Percentiles rank a stretch among this genome's conserved stretches.
These are phyloP conservation scores for Cercospora sp. DNA, from an alignment of 2,329 filamentous ascomycete species.

Conservation along the genomic window DNA sequence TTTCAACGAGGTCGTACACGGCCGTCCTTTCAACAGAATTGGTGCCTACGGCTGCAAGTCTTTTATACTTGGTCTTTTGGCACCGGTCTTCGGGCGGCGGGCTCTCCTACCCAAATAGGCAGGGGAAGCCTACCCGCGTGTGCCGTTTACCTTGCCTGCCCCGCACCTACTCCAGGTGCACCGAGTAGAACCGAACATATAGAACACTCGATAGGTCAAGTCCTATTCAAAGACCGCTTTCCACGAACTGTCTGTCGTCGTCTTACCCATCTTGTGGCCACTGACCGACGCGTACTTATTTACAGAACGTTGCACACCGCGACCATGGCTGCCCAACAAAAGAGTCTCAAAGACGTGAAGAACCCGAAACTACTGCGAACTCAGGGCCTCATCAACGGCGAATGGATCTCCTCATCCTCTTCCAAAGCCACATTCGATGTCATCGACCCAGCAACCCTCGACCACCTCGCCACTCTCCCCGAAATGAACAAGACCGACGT, in stretches of 20 bases:
- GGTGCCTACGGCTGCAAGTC: neutral
- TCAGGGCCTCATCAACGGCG: conserved; percentile 30
- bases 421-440: conserved; percentile 32
- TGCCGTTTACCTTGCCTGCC: neutral
- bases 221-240: neutral
- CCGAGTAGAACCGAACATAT: neutral
- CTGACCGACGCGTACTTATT: neutral
- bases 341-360: conserved; percentile 22
- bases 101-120: conserved; percentile 2
- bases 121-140: neutral
- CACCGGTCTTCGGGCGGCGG: neutral
- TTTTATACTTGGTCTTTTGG: neutral
- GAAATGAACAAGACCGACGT: conserved; percentile 30
- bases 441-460: conserved; percentile 28
- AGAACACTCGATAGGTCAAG: neutral
- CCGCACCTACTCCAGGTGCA: neutral
- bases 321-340: conserved; percentile 19
- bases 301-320: neutral
- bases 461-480: conserved; percentile 28
- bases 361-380: conserved; percentile 27
- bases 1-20: neutral
- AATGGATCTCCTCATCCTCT: conserved; percentile 48
- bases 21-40: neutral
- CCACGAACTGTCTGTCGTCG: neutral
- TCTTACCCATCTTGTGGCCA: neutral